A percentile compares a stretch with the other conserved stretches of the same genome.
Conservation (phyloP, 2,329 filamentous ascomycete genomes). For the Dryadomyces quercus-mongolicae region DNA sequence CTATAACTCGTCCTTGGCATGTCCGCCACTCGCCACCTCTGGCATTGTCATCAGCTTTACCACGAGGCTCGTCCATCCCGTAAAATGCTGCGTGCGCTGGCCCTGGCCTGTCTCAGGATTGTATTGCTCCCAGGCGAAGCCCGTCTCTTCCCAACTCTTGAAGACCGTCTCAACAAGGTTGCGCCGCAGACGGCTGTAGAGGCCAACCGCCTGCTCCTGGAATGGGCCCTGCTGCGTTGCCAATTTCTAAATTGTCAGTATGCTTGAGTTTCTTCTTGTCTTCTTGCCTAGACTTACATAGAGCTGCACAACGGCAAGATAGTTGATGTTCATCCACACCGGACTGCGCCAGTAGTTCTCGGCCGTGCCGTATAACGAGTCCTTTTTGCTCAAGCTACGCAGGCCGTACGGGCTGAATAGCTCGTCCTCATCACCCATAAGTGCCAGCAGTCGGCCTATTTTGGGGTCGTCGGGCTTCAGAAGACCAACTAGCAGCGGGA, state of each 20-base stretch:
- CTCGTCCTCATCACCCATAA: constrained; percentile 70
- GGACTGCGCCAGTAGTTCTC: constrained; percentile 98
- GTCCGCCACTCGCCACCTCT: constrained; percentile 35
- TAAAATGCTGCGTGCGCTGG: constrained; percentile 96
- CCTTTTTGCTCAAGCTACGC: constrained; percentile 73
- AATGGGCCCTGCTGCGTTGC: constrained; percentile 57
- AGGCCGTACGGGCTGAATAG: constrained; percentile 89
- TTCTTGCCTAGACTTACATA: constrained; percentile 44
- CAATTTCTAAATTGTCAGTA: constrained; percentile 36
- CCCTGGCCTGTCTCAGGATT: constrained; percentile 84
- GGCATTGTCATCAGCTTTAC: constrained; percentile 97
- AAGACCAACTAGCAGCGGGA: constrained; percentile 81
- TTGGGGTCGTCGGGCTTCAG: constrained; percentile 61
- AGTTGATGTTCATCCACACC: constrained; percentile 95
- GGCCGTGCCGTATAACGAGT: constrained; percentile 72
- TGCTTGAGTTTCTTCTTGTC: neutral
- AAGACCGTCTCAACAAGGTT: constrained; percentile 87
- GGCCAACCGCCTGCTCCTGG: constrained; percentile 51
- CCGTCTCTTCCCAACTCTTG: constrained; percentile 76
- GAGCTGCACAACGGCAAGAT: constrained; percentile 68
- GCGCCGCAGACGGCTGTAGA: constrained; percentile 66
- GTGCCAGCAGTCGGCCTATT: constrained; percentile 60
- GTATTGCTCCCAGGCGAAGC: constrained; percentile 98
- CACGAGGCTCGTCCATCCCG: constrained; percentile 96
- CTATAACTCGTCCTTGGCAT: constrained; percentile 35